These are phyloP conservation scores for Rubia occidens DNA, from an alignment of 305 asterid genomes.

Conservation along the genomic window DNA sequence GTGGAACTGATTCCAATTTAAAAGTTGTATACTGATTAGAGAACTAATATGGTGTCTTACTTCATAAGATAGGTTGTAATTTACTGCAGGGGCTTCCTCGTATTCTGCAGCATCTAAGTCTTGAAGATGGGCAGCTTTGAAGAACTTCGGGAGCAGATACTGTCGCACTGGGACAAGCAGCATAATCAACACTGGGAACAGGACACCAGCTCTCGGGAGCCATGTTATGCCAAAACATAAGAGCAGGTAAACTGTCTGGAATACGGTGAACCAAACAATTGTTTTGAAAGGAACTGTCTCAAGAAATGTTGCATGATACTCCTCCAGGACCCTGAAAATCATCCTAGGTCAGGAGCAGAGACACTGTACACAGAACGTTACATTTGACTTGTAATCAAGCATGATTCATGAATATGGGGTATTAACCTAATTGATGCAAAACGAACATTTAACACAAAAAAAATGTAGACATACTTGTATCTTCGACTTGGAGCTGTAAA, in stretches of 20 bases:
- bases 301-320: constrained; percentile 68
- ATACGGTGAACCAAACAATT: constrained; percentile 70
- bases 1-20: not conserved
- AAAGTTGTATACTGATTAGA: not conserved
- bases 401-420: not conserved
- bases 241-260: constrained; percentile 75
- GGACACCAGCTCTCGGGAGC: constrained; percentile 94
- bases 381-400: not conserved
- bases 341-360: constrained; percentile 6
- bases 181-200: constrained; percentile 87
- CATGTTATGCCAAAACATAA: constrained; percentile 87
- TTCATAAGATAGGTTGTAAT: constrained; percentile 48
- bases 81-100: constrained; percentile 80
- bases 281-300: constrained; percentile 91
- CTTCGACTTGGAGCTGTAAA: constrained; percentile 88
- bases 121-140: constrained; percentile 78
- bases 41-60: constrained; percentile 31
- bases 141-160: constrained; percentile 71
- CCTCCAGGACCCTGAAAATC: constrained; percentile 60
- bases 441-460: not conserved
- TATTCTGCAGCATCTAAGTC: constrained; percentile 95
- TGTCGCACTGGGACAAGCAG: constrained; percentile 88
- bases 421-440: not conserved
- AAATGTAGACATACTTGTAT: constrained; percentile 53
- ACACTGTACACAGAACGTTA: not conserved